phyloP scores from a whole-genome alignment of 495 filamentous ascomycete species.

The Aspergillus ellipticus region DNA sequence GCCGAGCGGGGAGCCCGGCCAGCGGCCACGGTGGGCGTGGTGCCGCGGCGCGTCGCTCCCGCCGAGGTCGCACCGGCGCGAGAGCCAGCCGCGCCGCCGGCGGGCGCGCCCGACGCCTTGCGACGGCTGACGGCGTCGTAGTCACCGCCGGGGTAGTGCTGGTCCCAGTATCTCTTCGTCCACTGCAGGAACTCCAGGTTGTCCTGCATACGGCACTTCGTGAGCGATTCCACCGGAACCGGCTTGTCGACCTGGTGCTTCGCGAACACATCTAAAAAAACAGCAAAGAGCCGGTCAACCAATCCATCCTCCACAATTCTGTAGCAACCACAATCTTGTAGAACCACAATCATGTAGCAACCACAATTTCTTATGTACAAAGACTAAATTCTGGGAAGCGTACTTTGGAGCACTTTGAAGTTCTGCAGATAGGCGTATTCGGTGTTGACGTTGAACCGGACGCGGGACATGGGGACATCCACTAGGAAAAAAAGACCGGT shows the following conservation, averaged over 20 bases:
- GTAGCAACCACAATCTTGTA: too few species aligned
- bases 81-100: conserved; percentile 40
- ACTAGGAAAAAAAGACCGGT: conserved; percentile 41
- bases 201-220: conserved; percentile 99
- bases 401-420: conserved; percentile 95
- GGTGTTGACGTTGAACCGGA: conserved; percentile 96
- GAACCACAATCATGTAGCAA: too few species aligned
- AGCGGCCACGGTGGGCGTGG: conserved; percentile 66
- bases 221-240: conserved; percentile 79
- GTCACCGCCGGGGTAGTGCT: conserved; percentile 93
- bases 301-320: conserved; percentile 1
- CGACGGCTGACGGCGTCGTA: conserved; percentile 86
- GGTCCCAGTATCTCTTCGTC: conserved; percentile 95
- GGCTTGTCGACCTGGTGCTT: conserved; percentile 81
- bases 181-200: conserved; percentile 99
- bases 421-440: conserved; percentile 98
- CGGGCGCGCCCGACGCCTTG: conserved; percentile 69
- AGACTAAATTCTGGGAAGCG: conserved; percentile 36
- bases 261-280: conserved; percentile 68
- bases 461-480: conserved; percentile 92
- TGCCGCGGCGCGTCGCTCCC: conserved; percentile 61
- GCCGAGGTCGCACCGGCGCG: conserved; percentile 43
- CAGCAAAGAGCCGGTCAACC: conserved; percentile 3
- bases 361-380: too few species aligned
- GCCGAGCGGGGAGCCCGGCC: conserved; percentile 38